Percentiles rank a stretch among this genome's conserved stretches.
phyloP scores from a whole-genome alignment of 352 stramenopile genomes.

The Phytophthora fragariaefolia region DNA sequence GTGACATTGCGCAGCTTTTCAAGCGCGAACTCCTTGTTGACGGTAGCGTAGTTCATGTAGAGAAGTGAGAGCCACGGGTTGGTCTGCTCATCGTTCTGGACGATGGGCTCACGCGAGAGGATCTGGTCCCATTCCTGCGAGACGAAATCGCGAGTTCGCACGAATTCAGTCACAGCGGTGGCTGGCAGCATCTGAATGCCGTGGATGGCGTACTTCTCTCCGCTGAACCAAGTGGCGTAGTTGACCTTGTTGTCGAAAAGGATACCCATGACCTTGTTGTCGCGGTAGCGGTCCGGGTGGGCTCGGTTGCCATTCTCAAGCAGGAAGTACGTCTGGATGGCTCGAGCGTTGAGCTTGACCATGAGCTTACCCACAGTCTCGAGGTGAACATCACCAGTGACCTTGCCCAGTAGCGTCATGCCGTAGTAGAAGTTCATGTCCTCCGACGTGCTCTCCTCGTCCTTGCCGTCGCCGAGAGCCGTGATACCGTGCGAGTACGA shows the following conservation, averaged over 20 bases:
- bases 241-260: conserved; percentile 81
- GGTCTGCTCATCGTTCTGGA: conserved; percentile 41
- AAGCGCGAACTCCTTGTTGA: conserved; percentile 59
- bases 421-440: conserved; percentile 61
- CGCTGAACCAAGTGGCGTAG: conserved; percentile 79
- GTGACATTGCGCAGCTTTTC: conserved; percentile 60
- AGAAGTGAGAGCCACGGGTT: conserved; percentile 85
- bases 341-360: conserved; percentile 54
- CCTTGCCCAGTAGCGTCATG: conserved; percentile 46
- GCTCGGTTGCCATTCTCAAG: conserved; percentile 50
- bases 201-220: conserved; percentile 77
- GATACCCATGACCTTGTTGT: conserved; percentile 76
- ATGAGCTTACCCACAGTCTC: conserved; percentile 54
- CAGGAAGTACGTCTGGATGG: conserved; percentile 59
- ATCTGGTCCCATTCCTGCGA: conserved; percentile 60
- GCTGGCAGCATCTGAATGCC: conserved; percentile 84
- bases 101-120: conserved; percentile 44
- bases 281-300: conserved; percentile 45
- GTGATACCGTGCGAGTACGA: conserved; percentile 62
- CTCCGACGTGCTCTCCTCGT: conserved; percentile 60
- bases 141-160: conserved; percentile 60
- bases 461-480: conserved; percentile 48
- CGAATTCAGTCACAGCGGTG: conserved; percentile 63
- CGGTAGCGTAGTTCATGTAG: conserved; percentile 78
- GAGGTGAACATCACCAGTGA: conserved; percentile 36